Evolutionary conservation across 208 protist genomes (phyloP), one percentile per base, ranked within the genome.

Genomic region (Acanthamoeba castellanii): DNA sequence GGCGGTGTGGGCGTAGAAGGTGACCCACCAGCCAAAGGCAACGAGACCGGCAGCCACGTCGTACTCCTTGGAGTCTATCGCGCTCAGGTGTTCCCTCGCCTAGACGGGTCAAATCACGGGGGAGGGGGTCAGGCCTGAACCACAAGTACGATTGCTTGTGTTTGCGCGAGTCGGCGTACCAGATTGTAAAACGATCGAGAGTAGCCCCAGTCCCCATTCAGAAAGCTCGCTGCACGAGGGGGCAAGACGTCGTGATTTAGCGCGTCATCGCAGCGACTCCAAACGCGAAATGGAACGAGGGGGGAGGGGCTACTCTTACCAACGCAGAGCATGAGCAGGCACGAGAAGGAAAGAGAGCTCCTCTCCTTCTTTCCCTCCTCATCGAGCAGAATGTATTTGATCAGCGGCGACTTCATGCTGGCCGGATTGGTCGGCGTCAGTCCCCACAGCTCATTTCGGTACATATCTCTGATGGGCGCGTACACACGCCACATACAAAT

Each of bases 371-470:
- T 30, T 1, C 70, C 70, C 70, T 78, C 70, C n/a, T 34, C n/a
- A 8, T 78, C 70, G 30, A 45, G 30, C 0, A 78, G 37, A 25
- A 78, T 45, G 37, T 78, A 78, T 8, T 78, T 45, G 70, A 78
- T 34, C 16, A 78, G 70, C 30, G 70, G 22, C 70, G 70, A 47
- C 70, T 78, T 78, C 70, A 78, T 78, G 70, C 70, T 78, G 32
- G 37, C n/a, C 22, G 70, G 70, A 9, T 78, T 78, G 70, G 37
- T 78, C n/a, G 70, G 70, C 32, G 32, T 78, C 14, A 78, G 37
- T 0, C 70, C 37, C 32, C 37, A 78, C 7, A 78, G 30, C 16
- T 78, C 70, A n/a, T 78, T 30, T 20, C 70, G 70, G 47, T 47
- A 78, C 37, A 78, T 9, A 47, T 78, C n/a, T n/a, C 70, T 78